phyloP scores from a whole-genome alignment of 2,329 filamentous ascomycete species.

The Aspergillus sp. region DNA sequence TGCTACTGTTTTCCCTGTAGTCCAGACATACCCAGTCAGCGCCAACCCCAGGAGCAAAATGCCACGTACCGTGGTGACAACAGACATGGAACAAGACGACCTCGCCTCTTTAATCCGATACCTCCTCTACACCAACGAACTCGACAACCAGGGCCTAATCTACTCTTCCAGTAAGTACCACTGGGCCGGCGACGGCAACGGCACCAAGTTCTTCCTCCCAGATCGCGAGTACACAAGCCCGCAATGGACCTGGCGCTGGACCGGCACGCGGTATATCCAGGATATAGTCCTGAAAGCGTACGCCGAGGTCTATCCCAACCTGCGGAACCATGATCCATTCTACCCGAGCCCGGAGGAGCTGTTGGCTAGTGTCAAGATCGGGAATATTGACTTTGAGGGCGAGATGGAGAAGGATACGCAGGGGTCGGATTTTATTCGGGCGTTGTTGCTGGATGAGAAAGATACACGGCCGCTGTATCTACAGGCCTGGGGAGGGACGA shows the following conservation, averaged over 20 bases:
- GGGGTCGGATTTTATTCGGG: constrained; percentile 2
- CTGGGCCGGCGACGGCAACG: constrained; percentile 5
- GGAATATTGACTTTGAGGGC: constrained; percentile 3
- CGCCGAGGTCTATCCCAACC: background rate
- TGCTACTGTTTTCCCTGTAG: background rate
- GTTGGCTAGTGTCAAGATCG: background rate
- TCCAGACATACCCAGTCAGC: background rate
- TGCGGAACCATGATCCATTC: constrained; percentile 3
- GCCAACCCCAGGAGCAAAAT: background rate
- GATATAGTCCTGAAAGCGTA: background rate
- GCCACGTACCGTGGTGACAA: background rate
- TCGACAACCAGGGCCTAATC: constrained; percentile 4
- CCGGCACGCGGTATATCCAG: background rate
- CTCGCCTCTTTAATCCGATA: constrained; percentile 5
- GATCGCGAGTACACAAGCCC: background rate
- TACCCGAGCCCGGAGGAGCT: background rate
- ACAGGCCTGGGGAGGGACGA: constrained; percentile 6
- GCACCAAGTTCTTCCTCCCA: background rate
- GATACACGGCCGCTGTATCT: background rate
- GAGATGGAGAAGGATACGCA: constrained; percentile 3
- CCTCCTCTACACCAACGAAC: constrained; percentile 8
- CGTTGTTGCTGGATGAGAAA: background rate
- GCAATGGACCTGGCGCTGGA: constrained; percentile 3
- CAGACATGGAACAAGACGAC: constrained; percentile 5
- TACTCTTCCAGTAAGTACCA: constrained; percentile 1